Evolutionary conservation across 2,329 filamentous ascomycete genomes (phyloP).

Genomic region (Hypoxylon sp.): DNA sequence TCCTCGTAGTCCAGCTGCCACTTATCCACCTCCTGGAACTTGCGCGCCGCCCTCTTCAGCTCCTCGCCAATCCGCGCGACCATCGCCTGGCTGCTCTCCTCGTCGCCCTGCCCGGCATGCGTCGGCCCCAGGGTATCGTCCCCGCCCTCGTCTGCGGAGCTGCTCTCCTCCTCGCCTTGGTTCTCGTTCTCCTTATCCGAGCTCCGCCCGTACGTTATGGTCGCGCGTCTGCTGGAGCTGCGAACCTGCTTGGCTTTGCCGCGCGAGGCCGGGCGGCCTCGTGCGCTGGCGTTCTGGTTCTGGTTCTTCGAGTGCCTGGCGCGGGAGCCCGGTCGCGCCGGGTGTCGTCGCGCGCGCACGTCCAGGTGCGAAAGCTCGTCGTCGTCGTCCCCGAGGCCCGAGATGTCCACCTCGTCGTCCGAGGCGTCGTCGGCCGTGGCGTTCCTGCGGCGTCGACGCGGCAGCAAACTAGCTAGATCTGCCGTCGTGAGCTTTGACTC

Average conservation of each 20-base stretch:
- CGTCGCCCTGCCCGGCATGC: conserved; percentile 49
- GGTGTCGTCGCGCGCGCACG: conserved; percentile 52
- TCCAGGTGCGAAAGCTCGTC: conserved; percentile 67
- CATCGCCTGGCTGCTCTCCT: conserved; percentile 54
- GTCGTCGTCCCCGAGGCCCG: conserved; percentile 64
- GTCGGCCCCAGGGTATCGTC: conserved; percentile 56
- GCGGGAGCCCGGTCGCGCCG: conserved; percentile 50
- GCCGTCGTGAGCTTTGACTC: conserved; percentile 65
- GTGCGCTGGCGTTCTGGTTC: conserved; percentile 39
- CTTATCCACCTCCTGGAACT: conserved; percentile 77
- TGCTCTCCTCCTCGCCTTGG: conserved; percentile 52
- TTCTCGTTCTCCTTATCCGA: conserved; percentile 71
- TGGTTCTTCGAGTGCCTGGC: conserved; percentile 47
- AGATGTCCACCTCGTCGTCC: conserved; percentile 63
- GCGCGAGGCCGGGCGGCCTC: conserved; percentile 19
- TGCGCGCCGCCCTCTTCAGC: conserved; percentile 69
- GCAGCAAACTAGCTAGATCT: conserved; percentile 66
- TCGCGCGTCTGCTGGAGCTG: conserved; percentile 39
- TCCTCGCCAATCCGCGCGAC: conserved; percentile 61
- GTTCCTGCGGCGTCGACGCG: conserved; percentile 62
- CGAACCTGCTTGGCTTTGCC: conserved; percentile 28
- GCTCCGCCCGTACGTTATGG: conserved; percentile 64
- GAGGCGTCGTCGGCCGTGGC: conserved; percentile 56
- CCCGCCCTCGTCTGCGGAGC: conserved; percentile 54
- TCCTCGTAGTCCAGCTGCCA: conserved; percentile 78